Percentiles rank a stretch among this genome's conserved stretches.
Conservation (phyloP, 768 basidiomycete species). For the Grammothele lineata region DNA sequence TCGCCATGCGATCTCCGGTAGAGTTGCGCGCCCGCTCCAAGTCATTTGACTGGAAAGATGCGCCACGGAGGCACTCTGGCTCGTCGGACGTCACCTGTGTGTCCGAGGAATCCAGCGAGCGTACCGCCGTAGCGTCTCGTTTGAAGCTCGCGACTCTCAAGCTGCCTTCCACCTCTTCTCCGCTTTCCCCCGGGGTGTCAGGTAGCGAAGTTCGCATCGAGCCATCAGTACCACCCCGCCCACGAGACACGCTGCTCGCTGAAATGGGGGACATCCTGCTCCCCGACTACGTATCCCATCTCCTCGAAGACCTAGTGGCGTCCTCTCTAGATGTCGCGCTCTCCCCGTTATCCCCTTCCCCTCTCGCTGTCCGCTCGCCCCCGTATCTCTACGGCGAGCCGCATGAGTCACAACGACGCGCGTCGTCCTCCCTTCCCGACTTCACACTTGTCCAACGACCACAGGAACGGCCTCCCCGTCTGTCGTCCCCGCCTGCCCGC, state of each 20-base stretch:
- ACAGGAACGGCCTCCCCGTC: background rate
- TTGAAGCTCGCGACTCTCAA: background rate
- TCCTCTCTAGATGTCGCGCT: constrained; percentile 9
- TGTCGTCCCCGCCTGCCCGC: background rate
- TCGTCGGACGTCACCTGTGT: constrained; percentile 10
- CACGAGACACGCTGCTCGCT: constrained; percentile 35
- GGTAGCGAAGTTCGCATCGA: constrained; percentile 7
- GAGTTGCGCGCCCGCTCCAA: constrained; percentile 3
- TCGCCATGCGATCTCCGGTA: constrained; percentile 4
- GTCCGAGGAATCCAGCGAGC: constrained; percentile 6
- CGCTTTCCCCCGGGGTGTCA: background rate
- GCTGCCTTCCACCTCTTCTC: background rate
- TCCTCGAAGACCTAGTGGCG: constrained; percentile 34
- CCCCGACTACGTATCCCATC: constrained; percentile 42
- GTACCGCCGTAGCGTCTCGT: background rate
- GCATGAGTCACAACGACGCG: background rate
- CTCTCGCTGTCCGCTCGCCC: background rate
- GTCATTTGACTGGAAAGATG: constrained; percentile 1
- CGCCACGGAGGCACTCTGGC: constrained; percentile 6
- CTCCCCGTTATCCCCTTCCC: background rate
- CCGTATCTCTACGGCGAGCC: background rate
- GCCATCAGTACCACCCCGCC: constrained; percentile 20
- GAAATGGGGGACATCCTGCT: constrained; percentile 29
- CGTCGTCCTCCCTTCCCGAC: background rate
- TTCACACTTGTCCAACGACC: background rate